phyloP scores from a whole-genome alignment of 192 early-diverging fungal species.

The Coemansia javaensis region DNA sequence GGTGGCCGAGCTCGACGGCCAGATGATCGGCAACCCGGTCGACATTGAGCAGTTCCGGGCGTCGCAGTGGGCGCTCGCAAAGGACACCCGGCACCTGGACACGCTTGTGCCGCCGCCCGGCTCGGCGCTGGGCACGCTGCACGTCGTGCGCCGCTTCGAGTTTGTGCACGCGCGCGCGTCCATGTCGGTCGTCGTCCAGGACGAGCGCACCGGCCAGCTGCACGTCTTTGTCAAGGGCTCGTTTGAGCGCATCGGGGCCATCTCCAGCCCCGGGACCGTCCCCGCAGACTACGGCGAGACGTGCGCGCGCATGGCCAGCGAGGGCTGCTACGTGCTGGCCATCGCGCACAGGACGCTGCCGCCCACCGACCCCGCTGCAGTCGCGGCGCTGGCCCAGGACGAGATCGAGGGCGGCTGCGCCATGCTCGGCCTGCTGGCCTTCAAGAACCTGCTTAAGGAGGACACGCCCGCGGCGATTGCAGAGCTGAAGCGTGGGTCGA shows the following conservation, averaged over 20 bases:
- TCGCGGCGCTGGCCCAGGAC: conserved; percentile 50
- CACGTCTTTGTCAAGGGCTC: conserved; percentile 77
- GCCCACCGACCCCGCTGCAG: conserved; percentile 26
- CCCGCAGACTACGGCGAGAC: conserved; percentile 57
- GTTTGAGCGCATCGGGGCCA: conserved; percentile 63
- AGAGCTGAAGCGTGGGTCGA: conserved; percentile 63
- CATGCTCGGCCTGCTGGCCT: conserved; percentile 62
- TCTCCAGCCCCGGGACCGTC: conserved; percentile 39
- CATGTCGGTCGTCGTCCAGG: conserved; percentile 57
- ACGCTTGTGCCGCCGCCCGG: conserved; percentile 24
- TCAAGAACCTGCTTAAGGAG: conserved; percentile 72
- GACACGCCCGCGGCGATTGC: conserved; percentile 63
- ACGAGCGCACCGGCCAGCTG: conserved; percentile 36
- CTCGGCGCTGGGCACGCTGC: conserved; percentile 3
- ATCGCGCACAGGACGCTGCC: conserved; percentile 62
- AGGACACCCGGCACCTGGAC: conserved; percentile 42
- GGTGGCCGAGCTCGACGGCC: conserved; percentile 49
- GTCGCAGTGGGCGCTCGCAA: conserved; percentile 23
- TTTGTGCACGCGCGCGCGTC: conserved; percentile 64
- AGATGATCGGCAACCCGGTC: conserved; percentile 61
- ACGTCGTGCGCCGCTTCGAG: conserved; percentile 57
- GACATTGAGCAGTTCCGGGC: conserved; percentile 65
- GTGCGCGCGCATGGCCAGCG: conserved; percentile 56
- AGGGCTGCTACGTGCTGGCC: conserved; percentile 80
- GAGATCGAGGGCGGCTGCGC: conserved; percentile 56